phyloP scores from a whole-genome alignment of 2,329 filamentous ascomycete genomes.

The Penicillium sp. region DNA sequence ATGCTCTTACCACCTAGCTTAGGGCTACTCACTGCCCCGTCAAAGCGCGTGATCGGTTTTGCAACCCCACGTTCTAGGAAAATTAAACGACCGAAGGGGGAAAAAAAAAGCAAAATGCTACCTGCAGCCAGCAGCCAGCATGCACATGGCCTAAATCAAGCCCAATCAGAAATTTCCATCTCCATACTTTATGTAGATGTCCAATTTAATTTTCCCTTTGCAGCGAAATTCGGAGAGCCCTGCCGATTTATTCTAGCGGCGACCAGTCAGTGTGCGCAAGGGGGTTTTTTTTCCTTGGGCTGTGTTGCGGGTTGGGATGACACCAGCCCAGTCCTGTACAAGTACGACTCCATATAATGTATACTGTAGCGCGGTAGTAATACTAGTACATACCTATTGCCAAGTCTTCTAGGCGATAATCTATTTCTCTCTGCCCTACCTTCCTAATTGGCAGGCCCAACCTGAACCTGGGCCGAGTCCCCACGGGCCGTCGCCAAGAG shows the following conservation, averaged over 20 bases:
- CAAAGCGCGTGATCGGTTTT: constrained; percentile 8
- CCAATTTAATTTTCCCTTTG: not conserved
- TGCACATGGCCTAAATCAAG: not conserved
- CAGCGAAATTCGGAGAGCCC: not conserved
- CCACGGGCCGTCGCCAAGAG: not conserved
- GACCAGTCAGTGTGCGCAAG: not conserved
- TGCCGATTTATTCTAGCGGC: not conserved
- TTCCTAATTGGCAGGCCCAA: constrained; percentile 2
- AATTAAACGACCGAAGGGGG: constrained; percentile 19
- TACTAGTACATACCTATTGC: not conserved
- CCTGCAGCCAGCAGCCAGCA: not conserved
- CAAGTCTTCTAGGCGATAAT: not conserved
- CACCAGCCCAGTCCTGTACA: no score
- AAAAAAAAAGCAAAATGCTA: constrained; percentile 2
- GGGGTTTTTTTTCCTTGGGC: not conserved
- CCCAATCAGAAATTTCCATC: not conserved
- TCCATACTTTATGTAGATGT: not conserved
- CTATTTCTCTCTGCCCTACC: not conserved
- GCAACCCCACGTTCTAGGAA: constrained; percentile 28
- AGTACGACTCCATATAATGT: not conserved
- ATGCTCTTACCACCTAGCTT: not conserved
- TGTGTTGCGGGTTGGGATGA: not conserved
- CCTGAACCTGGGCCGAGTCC: not conserved
- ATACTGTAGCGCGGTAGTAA: not conserved
- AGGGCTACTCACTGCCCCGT: not conserved